Evolutionary conservation across 257 asterid species (phyloP), one percentile per base, ranked within the genome.

Genomic region (Solanum lignicaule): DNA sequence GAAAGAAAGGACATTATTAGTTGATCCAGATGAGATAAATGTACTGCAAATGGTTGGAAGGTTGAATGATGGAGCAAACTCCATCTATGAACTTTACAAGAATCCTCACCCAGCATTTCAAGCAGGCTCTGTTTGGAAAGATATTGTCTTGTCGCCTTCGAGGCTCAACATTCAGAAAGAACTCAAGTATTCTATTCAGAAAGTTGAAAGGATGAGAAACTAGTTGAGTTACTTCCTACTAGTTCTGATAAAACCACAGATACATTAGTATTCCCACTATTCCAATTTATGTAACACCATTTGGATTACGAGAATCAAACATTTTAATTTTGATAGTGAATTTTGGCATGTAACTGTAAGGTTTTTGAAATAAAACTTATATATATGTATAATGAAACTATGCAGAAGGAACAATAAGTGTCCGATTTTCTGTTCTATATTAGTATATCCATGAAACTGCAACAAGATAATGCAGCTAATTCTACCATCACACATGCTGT

Each of bases 71-170:
- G 93, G 91, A 10, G 98, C 98, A 55, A 95, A 93, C 87, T 93
- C 95, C 83, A 95, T 97, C 35, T 93, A 93, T 48, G 97, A 96
- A 84, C 97, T 97, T 82, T 95, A 94, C 93, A 93, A 89, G 90
- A 87, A 90, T 18, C 92, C 93, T 41, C 90, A 95, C 89, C 99
- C 98, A 43, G 98, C 98, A 76, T 93, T 87, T 75, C 91, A 94
- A 91, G 83, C 91, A 29, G 99, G 99, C 78, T 95, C 99, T 2
- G 94, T 95, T 58, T 96, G 99, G 99, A 95, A 97, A 78, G 99
- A 97, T 91, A 96, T 97, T 83, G 99, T 97, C 75, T 62, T 93
- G 91, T 97, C 99, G 0, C 99, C 99, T 87, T 95, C 99, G 27
- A 96, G 99, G 93, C 23, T 96, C 85, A 94, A 95, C 91, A 94